phyloP scores from a whole-genome alignment of 1,284 basidiomycete species.

The Cutaneotrichosporon sp. region DNA sequence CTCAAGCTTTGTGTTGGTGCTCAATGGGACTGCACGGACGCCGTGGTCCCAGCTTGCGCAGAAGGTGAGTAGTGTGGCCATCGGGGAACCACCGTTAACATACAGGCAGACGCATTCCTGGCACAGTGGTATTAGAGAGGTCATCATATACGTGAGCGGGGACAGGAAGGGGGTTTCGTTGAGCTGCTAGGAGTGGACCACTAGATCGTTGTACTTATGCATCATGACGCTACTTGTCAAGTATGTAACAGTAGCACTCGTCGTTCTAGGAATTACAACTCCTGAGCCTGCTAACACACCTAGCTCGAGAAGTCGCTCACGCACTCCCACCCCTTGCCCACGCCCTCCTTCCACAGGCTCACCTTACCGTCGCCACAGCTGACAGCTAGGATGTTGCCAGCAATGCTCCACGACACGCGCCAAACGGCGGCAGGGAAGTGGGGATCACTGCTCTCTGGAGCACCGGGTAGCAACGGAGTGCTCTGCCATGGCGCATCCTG shows the following conservation, averaged over 20 bases:
- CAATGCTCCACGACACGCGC: slow-evolving; percentile 95
- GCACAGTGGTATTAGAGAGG: slow-evolving; percentile 11
- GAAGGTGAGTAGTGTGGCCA: slow-evolving; percentile 22
- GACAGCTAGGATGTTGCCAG: slow-evolving; percentile 92
- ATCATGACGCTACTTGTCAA: slow-evolving; percentile 7
- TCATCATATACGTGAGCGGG: too few relatives aligned
- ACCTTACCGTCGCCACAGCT: slow-evolving; percentile 98
- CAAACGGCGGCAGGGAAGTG: slow-evolving; percentile 95
- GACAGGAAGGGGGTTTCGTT: background rate
- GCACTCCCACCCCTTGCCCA: slow-evolving; percentile 95
- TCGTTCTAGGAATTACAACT: slow-evolving; percentile 1
- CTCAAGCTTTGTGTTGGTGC: slow-evolving; percentile 24
- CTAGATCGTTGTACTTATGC: slow-evolving; percentile 16
- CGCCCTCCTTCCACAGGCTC: slow-evolving; percentile 95
- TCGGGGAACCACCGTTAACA: background rate
- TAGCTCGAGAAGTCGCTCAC: slow-evolving; percentile 85
- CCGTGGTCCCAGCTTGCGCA: slow-evolving; percentile 24
- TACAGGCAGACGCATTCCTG: slow-evolving; percentile 23
- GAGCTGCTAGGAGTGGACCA: background rate
- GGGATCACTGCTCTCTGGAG: slow-evolving; percentile 51
- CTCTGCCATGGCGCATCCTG: slow-evolving; percentile 77
- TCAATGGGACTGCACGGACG: slow-evolving; percentile 28
- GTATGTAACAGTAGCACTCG: background rate
- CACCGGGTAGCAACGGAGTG: slow-evolving; percentile 72
- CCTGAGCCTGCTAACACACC: slow-evolving; percentile 1